phyloP scores from a whole-genome alignment of 2,329 filamentous ascomycete species.

The Botrytis fragariae region DNA sequence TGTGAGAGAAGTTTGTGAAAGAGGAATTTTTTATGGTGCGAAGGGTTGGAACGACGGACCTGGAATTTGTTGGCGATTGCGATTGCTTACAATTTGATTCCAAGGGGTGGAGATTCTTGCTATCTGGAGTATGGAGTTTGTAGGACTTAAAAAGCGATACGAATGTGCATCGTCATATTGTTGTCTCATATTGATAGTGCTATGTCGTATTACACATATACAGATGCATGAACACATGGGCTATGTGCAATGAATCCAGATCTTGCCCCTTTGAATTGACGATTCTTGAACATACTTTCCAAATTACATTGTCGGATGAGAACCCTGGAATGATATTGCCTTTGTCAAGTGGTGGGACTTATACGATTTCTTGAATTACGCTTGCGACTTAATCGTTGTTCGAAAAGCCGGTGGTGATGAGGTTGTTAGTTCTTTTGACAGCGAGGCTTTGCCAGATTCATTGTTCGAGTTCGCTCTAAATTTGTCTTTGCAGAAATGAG shows the following conservation, averaged over 20 bases:
- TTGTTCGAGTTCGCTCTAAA: background rate
- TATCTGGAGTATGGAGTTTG: too few species aligned
- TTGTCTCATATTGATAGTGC: background rate
- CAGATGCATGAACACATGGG: background rate
- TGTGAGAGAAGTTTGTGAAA: background rate
- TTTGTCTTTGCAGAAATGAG: background rate
- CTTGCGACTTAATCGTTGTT: fast-evolving
- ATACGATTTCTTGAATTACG: fast-evolving
- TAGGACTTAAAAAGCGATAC: too few species aligned
- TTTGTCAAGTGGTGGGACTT: background rate
- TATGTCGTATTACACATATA: background rate
- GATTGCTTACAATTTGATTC: too few species aligned
- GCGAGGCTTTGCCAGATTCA: background rate
- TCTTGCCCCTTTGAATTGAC: background rate
- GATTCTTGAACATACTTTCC: background rate
- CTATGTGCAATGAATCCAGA: background rate
- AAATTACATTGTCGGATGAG: background rate
- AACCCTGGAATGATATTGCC: background rate
- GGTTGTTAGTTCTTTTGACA: fast-evolving
- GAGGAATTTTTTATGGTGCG: background rate
- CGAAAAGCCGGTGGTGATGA: background rate
- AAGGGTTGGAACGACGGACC: too few species aligned
- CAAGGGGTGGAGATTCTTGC: too few species aligned
- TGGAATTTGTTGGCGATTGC: too few species aligned
- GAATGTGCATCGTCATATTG: background rate